These are phyloP conservation scores for Hanseniaspora jakobsenii DNA, from an alignment of 805 yeast species.

Conservation along the genomic window DNA sequence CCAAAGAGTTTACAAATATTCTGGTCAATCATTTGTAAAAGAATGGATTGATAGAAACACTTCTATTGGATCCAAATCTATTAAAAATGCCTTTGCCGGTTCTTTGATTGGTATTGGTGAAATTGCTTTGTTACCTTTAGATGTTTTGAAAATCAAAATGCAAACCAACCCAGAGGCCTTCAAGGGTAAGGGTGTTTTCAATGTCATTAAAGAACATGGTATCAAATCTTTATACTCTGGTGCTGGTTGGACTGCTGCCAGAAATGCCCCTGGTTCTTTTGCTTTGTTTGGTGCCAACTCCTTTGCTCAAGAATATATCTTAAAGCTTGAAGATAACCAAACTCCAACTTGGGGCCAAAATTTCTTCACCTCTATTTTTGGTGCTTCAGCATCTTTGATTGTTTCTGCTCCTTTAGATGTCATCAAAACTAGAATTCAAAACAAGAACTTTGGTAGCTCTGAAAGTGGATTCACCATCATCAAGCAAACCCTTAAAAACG, in stretches of 20 bases:
- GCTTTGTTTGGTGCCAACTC: slow-evolving; percentile 98
- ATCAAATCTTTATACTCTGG: slow-evolving; percentile 79
- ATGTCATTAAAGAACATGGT: slow-evolving; percentile 82
- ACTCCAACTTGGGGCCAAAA: slow-evolving; percentile 91
- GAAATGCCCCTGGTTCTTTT: slow-evolving; percentile 98
- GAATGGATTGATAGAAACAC: slow-evolving; percentile 70
- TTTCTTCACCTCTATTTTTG: slow-evolving; percentile 85
- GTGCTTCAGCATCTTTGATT: slow-evolving; percentile 92
- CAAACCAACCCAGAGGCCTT: slow-evolving; percentile 99
- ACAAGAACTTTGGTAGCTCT: slow-evolving; percentile 88
- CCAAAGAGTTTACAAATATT: slow-evolving; percentile 96
- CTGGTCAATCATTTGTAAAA: slow-evolving; percentile 98
- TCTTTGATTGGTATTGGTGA: slow-evolving; percentile 96
- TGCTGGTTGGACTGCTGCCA: slow-evolving; percentile 99
- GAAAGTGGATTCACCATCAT: slow-evolving; percentile 86
- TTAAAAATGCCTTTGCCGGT: slow-evolving; percentile 97
- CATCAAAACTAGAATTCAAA: slow-evolving; percentile 96
- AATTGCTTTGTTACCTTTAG: slow-evolving; percentile 86
- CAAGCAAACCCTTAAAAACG: slow-evolving; percentile 84
- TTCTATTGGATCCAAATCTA: slow-evolving; percentile 82
- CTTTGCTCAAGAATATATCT: slow-evolving; percentile 91
- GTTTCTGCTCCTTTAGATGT: slow-evolving; percentile 97
- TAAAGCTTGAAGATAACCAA: slow-evolving; percentile 75
- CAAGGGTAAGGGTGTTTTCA: slow-evolving; percentile 91
- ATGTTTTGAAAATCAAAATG: slow-evolving; percentile 93